Conservation (phyloP, 495 filamentous ascomycete genomes). For the Trichodelitschia bisporula region DNA sequence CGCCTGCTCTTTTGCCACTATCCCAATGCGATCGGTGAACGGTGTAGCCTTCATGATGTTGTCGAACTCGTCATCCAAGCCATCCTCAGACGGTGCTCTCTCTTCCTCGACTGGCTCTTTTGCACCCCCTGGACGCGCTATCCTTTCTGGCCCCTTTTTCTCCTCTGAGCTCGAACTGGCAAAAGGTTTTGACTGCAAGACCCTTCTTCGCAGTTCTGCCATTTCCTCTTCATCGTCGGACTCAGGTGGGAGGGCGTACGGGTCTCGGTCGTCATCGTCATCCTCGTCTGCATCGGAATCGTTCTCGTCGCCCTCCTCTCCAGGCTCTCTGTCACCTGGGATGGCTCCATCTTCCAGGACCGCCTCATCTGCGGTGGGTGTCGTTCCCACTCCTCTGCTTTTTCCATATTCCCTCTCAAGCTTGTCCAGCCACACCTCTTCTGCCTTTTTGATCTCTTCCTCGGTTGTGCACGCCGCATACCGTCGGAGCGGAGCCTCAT, state of each 20-base stretch:
- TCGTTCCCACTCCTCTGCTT: constrained; percentile 36
- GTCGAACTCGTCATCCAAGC: constrained; percentile 34
- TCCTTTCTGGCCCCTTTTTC: constrained; percentile 24
- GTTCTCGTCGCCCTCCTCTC: constrained; percentile 24
- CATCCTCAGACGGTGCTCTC: constrained; percentile 9
- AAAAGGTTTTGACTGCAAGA: constrained; percentile 71
- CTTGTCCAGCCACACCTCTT: constrained; percentile 68
- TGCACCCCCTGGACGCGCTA: constrained; percentile 16
- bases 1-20: constrained; percentile 30
- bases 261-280: constrained; percentile 30
- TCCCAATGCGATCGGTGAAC: constrained; percentile 59
- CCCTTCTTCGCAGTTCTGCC: constrained; percentile 65
- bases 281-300: constrained; percentile 27
- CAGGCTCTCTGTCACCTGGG: constrained; percentile 34
- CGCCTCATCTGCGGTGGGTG: constrained; percentile 35
- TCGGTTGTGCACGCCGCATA: constrained; percentile 69
- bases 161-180: constrained; percentile 32
- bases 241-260: constrained; percentile 48
- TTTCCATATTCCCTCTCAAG: constrained; percentile 76
- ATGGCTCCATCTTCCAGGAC: constrained; percentile 71
- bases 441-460: constrained; percentile 65
- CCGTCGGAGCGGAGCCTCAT: constrained; percentile 50
- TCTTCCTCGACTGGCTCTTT: constrained; percentile 14
- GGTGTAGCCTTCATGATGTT: constrained; percentile 78
- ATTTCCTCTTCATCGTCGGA: constrained; percentile 73